Evolutionary conservation across 495 filamentous ascomycete species (phyloP), one percentile per base, ranked within the genome.

Genomic region (Aspergillus hancockii): DNA sequence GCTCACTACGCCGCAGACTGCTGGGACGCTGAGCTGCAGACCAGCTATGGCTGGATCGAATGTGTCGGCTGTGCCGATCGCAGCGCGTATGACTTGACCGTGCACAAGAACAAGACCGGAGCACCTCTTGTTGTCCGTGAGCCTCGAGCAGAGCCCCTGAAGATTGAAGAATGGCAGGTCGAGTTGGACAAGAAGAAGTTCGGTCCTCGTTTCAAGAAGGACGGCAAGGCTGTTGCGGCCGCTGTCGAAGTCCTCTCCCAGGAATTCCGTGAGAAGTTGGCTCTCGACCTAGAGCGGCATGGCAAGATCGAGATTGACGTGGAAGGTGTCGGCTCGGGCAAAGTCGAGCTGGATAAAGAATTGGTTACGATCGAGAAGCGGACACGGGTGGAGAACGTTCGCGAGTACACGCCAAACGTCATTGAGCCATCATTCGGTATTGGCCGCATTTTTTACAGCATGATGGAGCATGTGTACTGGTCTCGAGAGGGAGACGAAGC

Each of bases 391-490:
- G 87, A 90, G 71, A 83, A 90, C 66, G 75, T 83, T 57, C 79
- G 90, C 59, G 89, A 92, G 68, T 92, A 88, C 75, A 91, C 85
- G 1, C 90, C 90, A 28, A 92, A 91, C 62, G 88, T 93, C 28
- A 92, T 93, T 57, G 89, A 93, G 75, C 90, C 90, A 1, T 92
- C 90, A 9, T 93, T 93, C 66, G 89, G 90, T 74, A 90, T 93
- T 62, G 90, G 90, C 50, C 82, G 90, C 51, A 91, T 92, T 38
- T 69, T 93, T 50, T 92, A 91, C 77, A 84, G 84, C 62, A 72
- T 92, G 64, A 84, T 91, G 54, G 90, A 93, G 75, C 90, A 93
- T 70, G 81, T 79, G 63, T 92, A 89, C 79, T 93, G 89, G 90
- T 84, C 81, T 31, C 81, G 88, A 47, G 76, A 81, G 47, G 82